Base-by-base conservation (phyloP, 108 stramenopile genomes). In the Skeletonema grethae region DNA sequence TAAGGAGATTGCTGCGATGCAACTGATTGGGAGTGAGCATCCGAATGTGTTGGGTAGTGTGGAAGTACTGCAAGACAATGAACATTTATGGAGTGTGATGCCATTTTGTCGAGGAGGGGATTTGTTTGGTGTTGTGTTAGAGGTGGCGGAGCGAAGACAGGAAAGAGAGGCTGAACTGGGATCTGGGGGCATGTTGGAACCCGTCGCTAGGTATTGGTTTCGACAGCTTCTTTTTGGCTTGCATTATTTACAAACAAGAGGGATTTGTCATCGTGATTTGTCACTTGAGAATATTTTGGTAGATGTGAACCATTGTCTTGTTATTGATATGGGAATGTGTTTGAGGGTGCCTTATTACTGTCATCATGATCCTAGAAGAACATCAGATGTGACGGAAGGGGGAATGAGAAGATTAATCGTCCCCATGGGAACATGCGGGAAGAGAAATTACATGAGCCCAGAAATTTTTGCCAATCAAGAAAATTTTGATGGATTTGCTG, bases 321-420 rank as follows among this genome's bases (percentile, higher is more conserved):
- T 97, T 6, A 97, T 97, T 70, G 97, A 97, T 69, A 93, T 97
- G 91, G 97, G 97, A 34, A 96, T 97, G 97, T 97, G 95, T 73
- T 70, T 98, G 59, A 86, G 93, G 48, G 88, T 94, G 2, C 96
- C 95, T 7, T 95, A 95, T 84, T 69, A 72, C 39, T 65, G 63
- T 57, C 75, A 68, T 29, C 62, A 39, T 31, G 53, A 61, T 48
- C 71, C 75, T 15, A 80, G 77, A 46, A 57, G 39, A 15, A 65
- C 85, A 20, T 82, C 77, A 18, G 90, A 86, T 65, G 93, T 87
- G 13, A 83, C 68, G 3, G 24, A 70, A 69, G 89, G 92, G 24
- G 82, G 64, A 24, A 84, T 63, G 16, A 83, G 93, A 22, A 59
- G 91, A 36, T 75, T 95, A 28, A 88, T 97, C 36, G 85, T 73